A percentile compares a stretch with the other conserved stretches of the same genome.
These are phyloP conservation scores for Holtermanniella nyarrowii DNA, from an alignment of 768 basidiomycete genomes.

Conservation along the genomic window DNA sequence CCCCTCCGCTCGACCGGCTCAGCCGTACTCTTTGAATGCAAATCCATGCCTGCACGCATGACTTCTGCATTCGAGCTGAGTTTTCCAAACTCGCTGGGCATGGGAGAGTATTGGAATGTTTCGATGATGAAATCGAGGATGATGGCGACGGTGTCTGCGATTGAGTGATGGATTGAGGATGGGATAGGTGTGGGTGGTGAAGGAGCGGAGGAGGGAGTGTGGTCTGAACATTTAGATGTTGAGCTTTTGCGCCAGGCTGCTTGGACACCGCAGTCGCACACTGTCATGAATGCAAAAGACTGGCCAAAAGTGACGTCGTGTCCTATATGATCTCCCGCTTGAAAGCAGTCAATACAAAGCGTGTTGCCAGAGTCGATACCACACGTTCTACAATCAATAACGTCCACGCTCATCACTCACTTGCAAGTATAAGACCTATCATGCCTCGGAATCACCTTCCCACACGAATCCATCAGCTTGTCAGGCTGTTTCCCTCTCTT, in stretches of 20 bases:
- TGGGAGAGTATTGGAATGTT: slow-evolving; percentile 69
- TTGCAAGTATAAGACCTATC: slow-evolving; percentile 36
- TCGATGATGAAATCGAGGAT: slow-evolving; percentile 75
- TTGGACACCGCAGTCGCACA: slow-evolving; percentile 88
- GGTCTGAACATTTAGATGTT: slow-evolving; percentile 59
- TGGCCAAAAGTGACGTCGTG: slow-evolving; percentile 93
- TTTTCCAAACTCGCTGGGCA: slow-evolving; percentile 45
- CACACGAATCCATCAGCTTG: slow-evolving; percentile 16
- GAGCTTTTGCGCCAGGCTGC: slow-evolving; percentile 62
- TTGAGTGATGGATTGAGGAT: slow-evolving; percentile 49
- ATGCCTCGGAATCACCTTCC: slow-evolving; percentile 23
- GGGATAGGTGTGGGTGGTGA: slow-evolving; percentile 46
- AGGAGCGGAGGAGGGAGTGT: slow-evolving; percentile 47
- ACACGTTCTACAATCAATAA: slow-evolving; percentile 58
- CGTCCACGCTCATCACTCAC: slow-evolving; percentile 17
- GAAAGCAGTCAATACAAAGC: slow-evolving; percentile 80
- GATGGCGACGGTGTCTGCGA: slow-evolving; percentile 62
- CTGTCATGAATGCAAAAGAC: slow-evolving; percentile 65
- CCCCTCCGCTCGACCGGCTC: slow-evolving; percentile 11
- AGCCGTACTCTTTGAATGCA: slow-evolving; percentile 5
- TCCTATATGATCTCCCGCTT: slow-evolving; percentile 68
- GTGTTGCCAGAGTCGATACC: slow-evolving; percentile 81
- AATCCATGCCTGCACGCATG: slow-evolving; percentile 5
- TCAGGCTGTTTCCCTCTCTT: slow-evolving; percentile 4
- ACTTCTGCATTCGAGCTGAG: slow-evolving; percentile 45